Conservation (phyloP, 495 filamentous ascomycete genomes). For the Cudoniella acicularis region DNA sequence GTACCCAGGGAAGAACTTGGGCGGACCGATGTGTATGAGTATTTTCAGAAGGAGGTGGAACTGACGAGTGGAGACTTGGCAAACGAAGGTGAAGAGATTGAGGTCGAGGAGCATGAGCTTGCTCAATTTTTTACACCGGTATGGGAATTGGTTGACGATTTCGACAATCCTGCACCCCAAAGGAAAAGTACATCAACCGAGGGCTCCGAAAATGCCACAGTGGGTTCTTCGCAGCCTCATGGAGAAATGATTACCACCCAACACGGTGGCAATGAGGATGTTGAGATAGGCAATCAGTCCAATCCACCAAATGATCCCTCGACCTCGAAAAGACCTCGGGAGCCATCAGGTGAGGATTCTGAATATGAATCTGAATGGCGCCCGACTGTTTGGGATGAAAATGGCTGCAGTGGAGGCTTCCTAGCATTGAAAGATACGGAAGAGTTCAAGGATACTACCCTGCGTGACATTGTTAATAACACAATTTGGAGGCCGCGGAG, state of each 20-base stretch:
- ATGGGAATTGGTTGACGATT: background rate
- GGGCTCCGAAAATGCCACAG: background rate
- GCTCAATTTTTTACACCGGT: background rate
- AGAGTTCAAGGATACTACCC: slow-evolving; percentile 6
- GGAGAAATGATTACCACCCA: too few species aligned
- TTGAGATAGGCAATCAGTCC: too few species aligned
- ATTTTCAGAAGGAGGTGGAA: too few species aligned
- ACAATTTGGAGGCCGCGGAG: slow-evolving; percentile 18
- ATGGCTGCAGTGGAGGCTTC: slow-evolving; percentile 10
- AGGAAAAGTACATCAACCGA: background rate
- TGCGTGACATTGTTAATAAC: slow-evolving; percentile 12
- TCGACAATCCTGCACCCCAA: background rate
- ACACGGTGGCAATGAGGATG: too few species aligned
- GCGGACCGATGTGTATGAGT: too few species aligned
- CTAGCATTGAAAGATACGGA: slow-evolving; percentile 9
- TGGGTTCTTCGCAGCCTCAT: too few species aligned
- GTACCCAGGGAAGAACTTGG: too few species aligned
- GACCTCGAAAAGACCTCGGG: too few species aligned
- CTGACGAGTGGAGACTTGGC: too few species aligned
- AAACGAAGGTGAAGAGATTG: background rate
- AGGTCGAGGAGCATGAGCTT: background rate
- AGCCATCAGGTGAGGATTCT: too few species aligned
- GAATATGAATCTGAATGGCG: background rate
- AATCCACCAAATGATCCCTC: too few species aligned
- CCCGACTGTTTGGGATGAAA: background rate